Conservation (phyloP, 345 rosid species). For the Moricandia arvensis region DNA sequence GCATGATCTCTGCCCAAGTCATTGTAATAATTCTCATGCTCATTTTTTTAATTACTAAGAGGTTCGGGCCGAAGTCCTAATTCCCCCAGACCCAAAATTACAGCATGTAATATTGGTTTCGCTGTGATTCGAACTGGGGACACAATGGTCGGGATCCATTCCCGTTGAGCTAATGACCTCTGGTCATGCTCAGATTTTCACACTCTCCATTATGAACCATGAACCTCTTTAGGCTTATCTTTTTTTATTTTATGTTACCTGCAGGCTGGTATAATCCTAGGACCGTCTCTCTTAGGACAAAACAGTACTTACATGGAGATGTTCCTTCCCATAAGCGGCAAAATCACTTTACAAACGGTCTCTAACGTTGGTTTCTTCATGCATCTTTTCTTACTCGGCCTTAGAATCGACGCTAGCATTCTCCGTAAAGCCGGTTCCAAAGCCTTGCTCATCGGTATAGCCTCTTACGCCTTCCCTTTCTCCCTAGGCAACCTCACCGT, state of each 20-base stretch:
- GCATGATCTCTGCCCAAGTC: constrained; percentile 42
- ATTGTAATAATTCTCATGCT: background rate
- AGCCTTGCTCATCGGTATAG: constrained; percentile 34
- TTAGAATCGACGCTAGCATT: constrained; percentile 35
- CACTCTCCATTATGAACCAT: too few species aligned
- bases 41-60: too few species aligned
- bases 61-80: too few species aligned
- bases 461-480: constrained; percentile 31
- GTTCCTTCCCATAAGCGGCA: constrained; percentile 16
- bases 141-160: too few species aligned
- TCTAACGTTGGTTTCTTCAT: constrained; percentile 38
- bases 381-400: constrained; percentile 38
- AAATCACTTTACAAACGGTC: constrained; percentile 33
- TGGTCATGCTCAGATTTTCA: too few species aligned
- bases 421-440: constrained; percentile 36
- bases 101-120: too few species aligned
- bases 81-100: too few species aligned
- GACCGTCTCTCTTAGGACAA: constrained; percentile 38
- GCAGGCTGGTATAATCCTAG: constrained; percentile 41
- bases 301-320: background rate
- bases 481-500: constrained; percentile 27
- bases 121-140: too few species aligned
- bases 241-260: background rate
- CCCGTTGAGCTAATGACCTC: too few species aligned
- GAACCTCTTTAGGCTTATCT: background rate